Evolutionary conservation across 805 yeast genomes (phyloP).

Genomic region (Candida ulmi): DNA sequence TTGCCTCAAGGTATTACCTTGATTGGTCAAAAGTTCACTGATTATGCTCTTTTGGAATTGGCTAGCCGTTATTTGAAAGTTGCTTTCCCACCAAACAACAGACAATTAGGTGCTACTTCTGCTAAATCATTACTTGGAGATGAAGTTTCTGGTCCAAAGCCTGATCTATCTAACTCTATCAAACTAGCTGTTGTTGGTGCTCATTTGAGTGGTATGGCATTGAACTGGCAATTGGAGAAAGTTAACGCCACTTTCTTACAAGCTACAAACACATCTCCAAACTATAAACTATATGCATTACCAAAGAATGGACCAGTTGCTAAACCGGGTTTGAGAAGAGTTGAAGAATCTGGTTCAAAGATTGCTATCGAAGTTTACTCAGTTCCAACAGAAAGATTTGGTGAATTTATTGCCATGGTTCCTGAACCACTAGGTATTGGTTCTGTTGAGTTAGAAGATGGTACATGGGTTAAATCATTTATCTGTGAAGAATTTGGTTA

Average conservation of each 20-base stretch:
- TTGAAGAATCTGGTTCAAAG: slow-evolving; percentile 40
- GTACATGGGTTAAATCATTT: slow-evolving; percentile 86
- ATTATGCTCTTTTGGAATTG: slow-evolving; percentile 79
- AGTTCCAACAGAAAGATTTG: slow-evolving; percentile 72
- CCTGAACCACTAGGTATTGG: slow-evolving; percentile 97
- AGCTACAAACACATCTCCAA: slow-evolving; percentile 61
- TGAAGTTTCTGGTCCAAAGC: slow-evolving; percentile 39
- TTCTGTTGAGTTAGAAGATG: slow-evolving; percentile 74
- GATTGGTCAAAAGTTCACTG: slow-evolving; percentile 76
- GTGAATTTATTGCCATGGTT: slow-evolving; percentile 79
- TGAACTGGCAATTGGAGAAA: slow-evolving; percentile 90
- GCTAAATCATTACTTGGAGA: slow-evolving; percentile 29
- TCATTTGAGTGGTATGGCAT: slow-evolving; percentile 79
- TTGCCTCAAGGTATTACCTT: slow-evolving; percentile 89
- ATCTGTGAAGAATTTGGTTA: slow-evolving; percentile 93
- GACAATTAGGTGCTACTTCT: slow-evolving; percentile 54
- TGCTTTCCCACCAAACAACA: slow-evolving; percentile 36
- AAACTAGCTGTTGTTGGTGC: slow-evolving; percentile 95
- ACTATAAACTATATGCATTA: slow-evolving; percentile 76
- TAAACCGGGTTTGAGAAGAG: slow-evolving; percentile 85
- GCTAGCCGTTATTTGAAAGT: slow-evolving; percentile 65
- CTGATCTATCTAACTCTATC: slow-evolving; percentile 27
- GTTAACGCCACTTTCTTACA: slow-evolving; percentile 69
- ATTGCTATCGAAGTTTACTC: slow-evolving; percentile 81
- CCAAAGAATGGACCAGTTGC: slow-evolving; percentile 76